Base-by-base conservation (phyloP, 1,284 basidiomycete genomes). In the Puccinia hordei region DNA sequence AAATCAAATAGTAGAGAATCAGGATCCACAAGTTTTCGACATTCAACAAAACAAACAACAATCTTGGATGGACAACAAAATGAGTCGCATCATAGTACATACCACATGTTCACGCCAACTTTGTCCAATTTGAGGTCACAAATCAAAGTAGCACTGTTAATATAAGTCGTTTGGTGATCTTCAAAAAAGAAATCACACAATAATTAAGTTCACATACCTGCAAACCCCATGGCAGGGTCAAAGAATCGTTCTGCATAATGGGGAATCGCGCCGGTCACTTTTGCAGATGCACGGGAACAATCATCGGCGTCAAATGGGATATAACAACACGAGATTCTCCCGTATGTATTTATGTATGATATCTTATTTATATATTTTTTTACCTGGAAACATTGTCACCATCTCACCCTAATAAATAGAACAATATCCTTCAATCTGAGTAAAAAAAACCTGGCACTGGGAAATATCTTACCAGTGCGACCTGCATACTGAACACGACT, bases 211-310 rank as follows among this genome's bases (percentile, higher is more conserved):
- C 46, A 55, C 24, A 35, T 63, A 76, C 74, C 74, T 53, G 74
- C 74, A 53, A 76, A 76, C 51, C 74, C 74, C 59, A 76, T 24
- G 27, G 74, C 74, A 66, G 74, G 74, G 46, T 76, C 74, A 30
- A 65, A 38, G 51, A 76, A 76, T 44, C 74, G 59, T 17, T 44
- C 38, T 22, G 74, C 38, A 68, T 76, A 76, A 76, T 76, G 74
- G n/a, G 74, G 57, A 59, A 59, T 59, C 57, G 57, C 57, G 57
- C 57, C 57, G 13, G 57, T 27, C 30, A 59, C 57, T 59, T 59
- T 44, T 44, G 13, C 46, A 49, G 17, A 49, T 49, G 17, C 13
- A 49, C 17, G 46, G 17, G 46, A 49, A 13, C 46, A 49, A 49
- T 49, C 13, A 15, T 15, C 46, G 17, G 46, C 46, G 46, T 49